These are phyloP conservation scores for Cladophialophora yegresii DNA, from an alignment of 2,329 filamentous ascomycete genomes.

Conservation along the genomic window DNA sequence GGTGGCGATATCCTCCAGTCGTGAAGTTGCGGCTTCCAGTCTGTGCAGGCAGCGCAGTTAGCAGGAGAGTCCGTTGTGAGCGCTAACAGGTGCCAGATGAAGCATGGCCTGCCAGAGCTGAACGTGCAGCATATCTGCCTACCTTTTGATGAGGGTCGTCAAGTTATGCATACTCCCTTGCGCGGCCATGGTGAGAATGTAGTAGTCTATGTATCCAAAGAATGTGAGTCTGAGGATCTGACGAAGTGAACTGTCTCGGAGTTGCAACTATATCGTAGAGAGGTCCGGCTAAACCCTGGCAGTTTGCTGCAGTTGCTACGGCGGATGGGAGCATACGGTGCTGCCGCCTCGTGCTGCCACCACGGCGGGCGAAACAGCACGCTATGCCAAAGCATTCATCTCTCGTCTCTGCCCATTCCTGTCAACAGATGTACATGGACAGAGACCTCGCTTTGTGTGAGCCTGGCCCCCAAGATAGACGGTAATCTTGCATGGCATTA, in stretches of 20 bases:
- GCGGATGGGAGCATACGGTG: not conserved
- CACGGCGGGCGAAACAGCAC: not conserved
- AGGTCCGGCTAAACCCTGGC: conserved; percentile 11
- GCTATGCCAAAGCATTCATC: not conserved
- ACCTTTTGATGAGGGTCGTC: conserved; percentile 98
- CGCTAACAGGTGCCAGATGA: not conserved
- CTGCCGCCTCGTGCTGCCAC: not conserved
- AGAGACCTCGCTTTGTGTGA: not conserved
- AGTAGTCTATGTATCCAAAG: conserved; percentile 15
- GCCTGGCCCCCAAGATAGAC: not conserved
- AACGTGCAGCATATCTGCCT: conserved; percentile 43
- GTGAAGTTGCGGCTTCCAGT: conserved; percentile 93
- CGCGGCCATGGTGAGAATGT: conserved; percentile 28
- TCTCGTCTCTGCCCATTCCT: not conserved
- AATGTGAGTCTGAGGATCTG: conserved; percentile 15
- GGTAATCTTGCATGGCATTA: not conserved
- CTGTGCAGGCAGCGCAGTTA: conserved; percentile 52
- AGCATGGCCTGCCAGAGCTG: conserved; percentile 51
- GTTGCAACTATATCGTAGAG: conserved; percentile 10
- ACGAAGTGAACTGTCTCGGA: conserved; percentile 20
- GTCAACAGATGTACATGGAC: not conserved
- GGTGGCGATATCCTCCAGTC: conserved; percentile 92
- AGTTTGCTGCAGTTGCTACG: not conserved
- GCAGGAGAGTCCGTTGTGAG: conserved; percentile 3
- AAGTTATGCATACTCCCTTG: conserved; percentile 82